Conservation (phyloP, 2,329 filamentous ascomycete genomes). For the Scytalidium sp. region DNA sequence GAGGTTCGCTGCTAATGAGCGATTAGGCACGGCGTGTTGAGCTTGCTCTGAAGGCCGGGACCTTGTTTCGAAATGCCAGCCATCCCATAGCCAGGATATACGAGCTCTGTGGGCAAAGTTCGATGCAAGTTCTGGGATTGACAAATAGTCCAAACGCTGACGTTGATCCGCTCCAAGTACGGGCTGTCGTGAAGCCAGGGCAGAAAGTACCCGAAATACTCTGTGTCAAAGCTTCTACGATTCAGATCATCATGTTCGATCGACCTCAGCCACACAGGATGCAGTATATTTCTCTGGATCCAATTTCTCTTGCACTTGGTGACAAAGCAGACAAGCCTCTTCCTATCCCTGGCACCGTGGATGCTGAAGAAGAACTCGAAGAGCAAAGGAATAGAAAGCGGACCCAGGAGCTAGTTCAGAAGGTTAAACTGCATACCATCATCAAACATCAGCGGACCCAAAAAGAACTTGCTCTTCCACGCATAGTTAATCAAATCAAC, state of each 20-base stretch:
- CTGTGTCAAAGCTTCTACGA: slow-evolving; percentile 67
- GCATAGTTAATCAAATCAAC: slow-evolving; percentile 90
- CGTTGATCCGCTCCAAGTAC: slow-evolving; percentile 69
- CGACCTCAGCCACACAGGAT: slow-evolving; percentile 81
- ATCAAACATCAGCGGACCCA: slow-evolving; percentile 71
- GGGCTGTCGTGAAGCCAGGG: slow-evolving; percentile 52
- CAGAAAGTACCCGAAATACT: slow-evolving; percentile 66
- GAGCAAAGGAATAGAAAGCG: slow-evolving; percentile 45
- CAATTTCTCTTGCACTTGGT: slow-evolving; percentile 82
- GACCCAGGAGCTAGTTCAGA: slow-evolving; percentile 71
- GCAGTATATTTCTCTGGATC: slow-evolving; percentile 92
- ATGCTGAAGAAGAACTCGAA: slow-evolving; percentile 67
- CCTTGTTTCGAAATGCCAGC: slow-evolving; percentile 77
- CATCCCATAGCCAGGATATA: slow-evolving; percentile 80
- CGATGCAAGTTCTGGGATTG: slow-evolving; percentile 82
- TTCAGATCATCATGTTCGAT: slow-evolving; percentile 88
- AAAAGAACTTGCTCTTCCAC: slow-evolving; percentile 77
- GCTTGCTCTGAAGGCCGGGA: slow-evolving; percentile 78
- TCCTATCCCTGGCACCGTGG: slow-evolving; percentile 51
- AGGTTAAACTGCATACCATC: slow-evolving; percentile 85
- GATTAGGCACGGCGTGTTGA: slow-evolving; percentile 65
- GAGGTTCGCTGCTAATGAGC: slow-evolving; percentile 19
- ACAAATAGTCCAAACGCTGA: slow-evolving; percentile 61
- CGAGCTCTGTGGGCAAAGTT: slow-evolving; percentile 76
- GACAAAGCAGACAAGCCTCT: slow-evolving; percentile 55